These are phyloP conservation scores for Dendryphion nanum DNA, from an alignment of 2,329 filamentous ascomycete species.

Conservation along the genomic window DNA sequence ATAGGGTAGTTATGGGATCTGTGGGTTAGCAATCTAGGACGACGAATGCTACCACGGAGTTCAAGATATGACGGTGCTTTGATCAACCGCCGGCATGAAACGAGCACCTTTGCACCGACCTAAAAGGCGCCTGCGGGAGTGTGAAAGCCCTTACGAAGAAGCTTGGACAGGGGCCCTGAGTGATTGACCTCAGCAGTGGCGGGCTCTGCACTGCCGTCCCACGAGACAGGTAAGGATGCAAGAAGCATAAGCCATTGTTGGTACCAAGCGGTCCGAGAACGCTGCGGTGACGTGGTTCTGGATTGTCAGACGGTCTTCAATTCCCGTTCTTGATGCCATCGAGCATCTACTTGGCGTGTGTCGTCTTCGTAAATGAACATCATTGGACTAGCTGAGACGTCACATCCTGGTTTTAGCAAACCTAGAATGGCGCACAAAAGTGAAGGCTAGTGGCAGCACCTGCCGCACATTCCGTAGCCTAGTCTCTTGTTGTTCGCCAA, in stretches of 20 bases:
- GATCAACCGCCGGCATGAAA: slow-evolving; percentile 21
- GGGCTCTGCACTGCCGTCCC: slow-evolving; percentile 2
- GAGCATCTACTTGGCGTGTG: slow-evolving; percentile 3
- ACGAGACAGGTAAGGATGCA: neutral
- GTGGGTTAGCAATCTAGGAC: slow-evolving; percentile 14
- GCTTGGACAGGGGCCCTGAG: slow-evolving; percentile 13
- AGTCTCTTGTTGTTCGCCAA: slow-evolving; percentile 8
- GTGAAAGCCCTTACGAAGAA: slow-evolving; percentile 9
- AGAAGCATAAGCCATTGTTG: slow-evolving; percentile 1
- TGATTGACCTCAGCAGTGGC: slow-evolving; percentile 6
- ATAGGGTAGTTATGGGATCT: slow-evolving; percentile 14
- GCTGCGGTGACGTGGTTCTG: slow-evolving; percentile 9
- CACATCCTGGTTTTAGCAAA: slow-evolving; percentile 8
- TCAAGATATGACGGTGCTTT: slow-evolving; percentile 10
- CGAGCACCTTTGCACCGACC: slow-evolving; percentile 13
- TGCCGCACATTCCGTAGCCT: slow-evolving; percentile 10
- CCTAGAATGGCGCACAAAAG: slow-evolving; percentile 2
- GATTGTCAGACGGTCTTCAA: slow-evolving; percentile 5
- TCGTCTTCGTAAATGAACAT: slow-evolving; percentile 9
- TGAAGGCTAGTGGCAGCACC: slow-evolving; percentile 9
- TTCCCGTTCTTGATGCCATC: slow-evolving; percentile 10
- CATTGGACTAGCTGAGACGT: slow-evolving; percentile 9
- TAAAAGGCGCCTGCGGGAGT: slow-evolving; percentile 17
- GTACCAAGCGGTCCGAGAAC: slow-evolving; percentile 5
- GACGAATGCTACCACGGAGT: slow-evolving; percentile 11